Percentiles rank a stretch among this genome's conserved stretches.
phyloP scores from a whole-genome alignment of 345 rosid genomes.

The Zanthoxylum bungeanum region DNA sequence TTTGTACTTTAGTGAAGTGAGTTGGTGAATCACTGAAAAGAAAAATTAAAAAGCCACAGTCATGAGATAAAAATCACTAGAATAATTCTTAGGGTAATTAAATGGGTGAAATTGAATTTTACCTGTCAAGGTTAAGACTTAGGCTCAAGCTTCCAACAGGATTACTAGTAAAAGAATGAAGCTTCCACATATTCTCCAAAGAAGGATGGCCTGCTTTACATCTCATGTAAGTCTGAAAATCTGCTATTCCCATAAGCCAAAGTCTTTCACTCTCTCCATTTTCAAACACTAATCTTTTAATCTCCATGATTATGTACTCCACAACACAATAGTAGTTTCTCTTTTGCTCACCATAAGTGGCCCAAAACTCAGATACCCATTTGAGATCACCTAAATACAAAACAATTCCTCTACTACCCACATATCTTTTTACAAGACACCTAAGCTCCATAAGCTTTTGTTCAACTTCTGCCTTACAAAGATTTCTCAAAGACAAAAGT shows the following conservation, averaged over 20 bases:
- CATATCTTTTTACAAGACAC: constrained; percentile 39
- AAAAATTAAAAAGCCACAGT: not conserved
- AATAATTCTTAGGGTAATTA: not conserved
- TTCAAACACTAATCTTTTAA: constrained; percentile 46
- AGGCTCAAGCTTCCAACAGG: constrained; percentile 56
- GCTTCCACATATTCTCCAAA: constrained; percentile 55
- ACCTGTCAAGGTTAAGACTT: constrained; percentile 58
- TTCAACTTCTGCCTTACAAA: constrained; percentile 51
- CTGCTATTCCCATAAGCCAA: constrained; percentile 55
- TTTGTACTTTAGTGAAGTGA: constrained; percentile 29
- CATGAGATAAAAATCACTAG: not conserved
- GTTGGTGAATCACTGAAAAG: constrained; percentile 34
- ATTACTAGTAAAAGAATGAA: constrained; percentile 43
- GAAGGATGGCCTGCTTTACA: constrained; percentile 66
- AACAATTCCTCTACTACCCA: constrained; percentile 44
- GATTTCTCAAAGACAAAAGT: constrained; percentile 43
- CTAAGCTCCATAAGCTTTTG: constrained; percentile 54
- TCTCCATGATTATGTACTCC: constrained; percentile 55
- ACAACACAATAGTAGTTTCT: constrained; percentile 36
- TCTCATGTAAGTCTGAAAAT: constrained; percentile 50
- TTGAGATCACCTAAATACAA: constrained; percentile 65
- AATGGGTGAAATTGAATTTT: constrained; percentile 5
- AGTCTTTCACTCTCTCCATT: constrained; percentile 34
- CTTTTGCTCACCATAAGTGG: constrained; percentile 44
- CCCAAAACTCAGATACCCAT: constrained; percentile 59